phyloP scores from a whole-genome alignment of 2,329 filamentous ascomycete genomes.

The Chaetomiaceae sp. region DNA sequence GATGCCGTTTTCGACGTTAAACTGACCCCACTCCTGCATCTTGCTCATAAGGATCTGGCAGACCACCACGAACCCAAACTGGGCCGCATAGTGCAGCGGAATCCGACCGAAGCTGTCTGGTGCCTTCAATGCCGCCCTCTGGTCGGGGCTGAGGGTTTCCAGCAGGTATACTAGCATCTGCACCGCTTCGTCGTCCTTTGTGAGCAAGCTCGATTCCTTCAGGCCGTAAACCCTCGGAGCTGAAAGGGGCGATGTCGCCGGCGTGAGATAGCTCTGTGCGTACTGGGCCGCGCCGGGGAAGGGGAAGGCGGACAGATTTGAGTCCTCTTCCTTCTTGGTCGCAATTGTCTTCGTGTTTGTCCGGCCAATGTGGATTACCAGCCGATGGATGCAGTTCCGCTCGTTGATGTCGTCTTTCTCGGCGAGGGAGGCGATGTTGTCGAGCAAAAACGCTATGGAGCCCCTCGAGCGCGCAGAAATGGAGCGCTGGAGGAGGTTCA shows the following conservation, averaged over 20 bases:
- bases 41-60: constrained; percentile 80
- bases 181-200: constrained; percentile 68
- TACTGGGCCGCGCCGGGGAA: constrained; percentile 47
- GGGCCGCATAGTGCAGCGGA: constrained; percentile 87
- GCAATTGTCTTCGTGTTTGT: constrained; percentile 54
- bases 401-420: constrained; percentile 90
- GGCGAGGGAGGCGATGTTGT: constrained; percentile 63
- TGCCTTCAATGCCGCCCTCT: constrained; percentile 60
- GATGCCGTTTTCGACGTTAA: constrained; percentile 77
- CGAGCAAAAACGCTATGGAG: constrained; percentile 66
- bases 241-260: constrained; percentile 62
- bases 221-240: constrained; percentile 56
- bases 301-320: constrained; percentile 45
- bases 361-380: constrained; percentile 87
- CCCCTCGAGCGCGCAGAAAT: constrained; percentile 63
- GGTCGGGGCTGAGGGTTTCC: constrained; percentile 59
- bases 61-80: constrained; percentile 89
- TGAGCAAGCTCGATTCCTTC: constrained; percentile 60
- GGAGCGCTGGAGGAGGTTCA: constrained; percentile 72
- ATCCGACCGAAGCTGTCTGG: constrained; percentile 76
- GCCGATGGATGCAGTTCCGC: constrained; percentile 85
- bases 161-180: constrained; percentile 59
- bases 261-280: constrained; percentile 68
- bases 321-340: constrained; percentile 41
- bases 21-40: constrained; percentile 85